phyloP scores from a whole-genome alignment of 208 protist species.

The Wallacemonas sp. region DNA sequence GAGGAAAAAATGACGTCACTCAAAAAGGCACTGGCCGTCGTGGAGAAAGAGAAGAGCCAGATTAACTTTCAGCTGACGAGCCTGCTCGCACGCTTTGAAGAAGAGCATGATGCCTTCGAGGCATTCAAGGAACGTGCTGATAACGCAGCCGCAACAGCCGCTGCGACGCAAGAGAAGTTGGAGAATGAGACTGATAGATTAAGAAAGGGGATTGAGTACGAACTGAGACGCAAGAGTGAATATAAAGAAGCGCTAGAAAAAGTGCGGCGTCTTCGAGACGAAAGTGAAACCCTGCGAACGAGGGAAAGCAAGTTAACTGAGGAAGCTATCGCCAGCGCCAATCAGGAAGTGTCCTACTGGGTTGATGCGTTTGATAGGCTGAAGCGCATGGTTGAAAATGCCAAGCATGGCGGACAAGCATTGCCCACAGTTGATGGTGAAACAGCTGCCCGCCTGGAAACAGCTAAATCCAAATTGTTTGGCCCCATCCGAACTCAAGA shows the following conservation, averaged over 20 bases:
- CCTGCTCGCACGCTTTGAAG: constrained; percentile 3
- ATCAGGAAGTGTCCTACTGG: constrained; percentile 77
- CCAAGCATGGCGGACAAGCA: neutral
- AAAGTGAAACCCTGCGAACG: constrained; percentile 56
- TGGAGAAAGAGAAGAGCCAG: constrained; percentile 7
- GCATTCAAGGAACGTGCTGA: constrained; percentile 12
- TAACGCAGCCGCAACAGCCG: constrained; percentile 21
- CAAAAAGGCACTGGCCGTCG: constrained; percentile 9
- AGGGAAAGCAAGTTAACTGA: constrained; percentile 55
- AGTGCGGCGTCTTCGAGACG: constrained; percentile 54
- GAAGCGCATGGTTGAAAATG: constrained; percentile 53
- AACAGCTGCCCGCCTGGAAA: constrained; percentile 47
- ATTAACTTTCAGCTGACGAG: neutral
- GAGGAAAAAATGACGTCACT: constrained; percentile 19
- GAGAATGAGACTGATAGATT: constrained; percentile 45
- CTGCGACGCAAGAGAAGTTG: constrained; percentile 3
- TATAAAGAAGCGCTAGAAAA: constrained; percentile 79
- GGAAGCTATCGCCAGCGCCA: constrained; percentile 67
- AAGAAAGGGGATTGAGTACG: constrained; percentile 56
- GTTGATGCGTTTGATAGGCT: constrained; percentile 74
- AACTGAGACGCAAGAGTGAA: constrained; percentile 67
- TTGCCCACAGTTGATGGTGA: constrained; percentile 52
- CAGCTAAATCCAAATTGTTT: constrained; percentile 35
- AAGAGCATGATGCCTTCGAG: constrained; percentile 22
- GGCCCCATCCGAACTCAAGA: constrained; percentile 21